Conservation (phyloP, 495 filamentous ascomycete genomes). For the Diplogelasinospora grovesii region DNA sequence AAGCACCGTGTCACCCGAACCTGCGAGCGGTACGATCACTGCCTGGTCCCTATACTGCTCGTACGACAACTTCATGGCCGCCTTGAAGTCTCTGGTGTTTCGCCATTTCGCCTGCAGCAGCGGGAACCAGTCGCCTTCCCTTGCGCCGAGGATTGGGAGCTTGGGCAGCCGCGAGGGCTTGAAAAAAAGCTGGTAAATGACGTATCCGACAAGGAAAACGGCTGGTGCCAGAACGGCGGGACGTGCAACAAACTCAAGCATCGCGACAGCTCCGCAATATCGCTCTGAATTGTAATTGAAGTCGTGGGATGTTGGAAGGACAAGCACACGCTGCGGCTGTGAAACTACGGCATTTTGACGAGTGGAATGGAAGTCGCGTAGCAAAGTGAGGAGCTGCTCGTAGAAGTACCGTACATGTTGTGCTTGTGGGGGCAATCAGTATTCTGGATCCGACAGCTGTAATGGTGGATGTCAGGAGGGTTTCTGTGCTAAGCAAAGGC, state of each 20-base stretch:
- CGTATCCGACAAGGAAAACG: conserved; percentile 18
- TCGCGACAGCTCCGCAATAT: no score
- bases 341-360: no score
- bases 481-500: no score
- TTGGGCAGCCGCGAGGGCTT: conserved; percentile 12
- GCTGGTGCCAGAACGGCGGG: conserved; percentile 21
- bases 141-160: conserved; percentile 29
- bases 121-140: conserved; percentile 32
- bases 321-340: no score
- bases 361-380: no score
- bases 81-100: conserved; percentile 28
- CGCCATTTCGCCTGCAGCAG: conserved; percentile 26
- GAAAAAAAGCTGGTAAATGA: conserved; percentile 22
- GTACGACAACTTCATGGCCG: conserved; percentile 20
- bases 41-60: conserved; percentile 17
- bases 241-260: conserved; percentile 13
- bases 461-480: no score
- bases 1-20: conserved; percentile 23
- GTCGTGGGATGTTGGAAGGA: no score
- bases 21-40: conserved; percentile 22
- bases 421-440: no score
- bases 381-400: no score
- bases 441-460: no score
- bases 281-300: no score
- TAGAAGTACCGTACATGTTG: no score